phyloP scores from a whole-genome alignment of 2,329 filamentous ascomycete genomes.

The Lojkania enalia region DNA sequence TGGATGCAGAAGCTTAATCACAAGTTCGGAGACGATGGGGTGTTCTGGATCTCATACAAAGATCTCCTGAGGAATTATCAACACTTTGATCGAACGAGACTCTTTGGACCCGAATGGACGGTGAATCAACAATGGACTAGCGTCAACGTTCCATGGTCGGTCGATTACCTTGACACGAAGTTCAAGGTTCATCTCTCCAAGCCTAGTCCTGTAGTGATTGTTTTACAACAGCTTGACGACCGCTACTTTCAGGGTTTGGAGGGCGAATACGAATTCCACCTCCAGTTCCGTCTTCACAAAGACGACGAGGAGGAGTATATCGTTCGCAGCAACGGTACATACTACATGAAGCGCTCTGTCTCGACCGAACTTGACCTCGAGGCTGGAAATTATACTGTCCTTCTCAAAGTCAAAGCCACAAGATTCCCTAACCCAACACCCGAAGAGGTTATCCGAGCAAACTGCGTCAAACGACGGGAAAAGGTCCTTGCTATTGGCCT shows the following conservation, averaged over 20 bases:
- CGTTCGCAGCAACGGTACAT: slow-evolving; percentile 59
- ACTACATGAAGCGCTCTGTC: slow-evolving; percentile 71
- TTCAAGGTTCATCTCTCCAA: slow-evolving; percentile 60
- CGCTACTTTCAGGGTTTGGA: slow-evolving; percentile 63
- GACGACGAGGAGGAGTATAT: slow-evolving; percentile 64
- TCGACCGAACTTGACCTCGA: slow-evolving; percentile 77
- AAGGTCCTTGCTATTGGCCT: slow-evolving; percentile 74
- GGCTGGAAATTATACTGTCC: slow-evolving; percentile 73
- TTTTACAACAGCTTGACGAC: slow-evolving; percentile 62
- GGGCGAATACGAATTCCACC: slow-evolving; percentile 60
- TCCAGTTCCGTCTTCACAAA: slow-evolving; percentile 63
- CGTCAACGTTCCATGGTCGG: slow-evolving; percentile 62
- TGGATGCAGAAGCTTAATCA: slow-evolving; percentile 74
- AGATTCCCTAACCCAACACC: slow-evolving; percentile 58
- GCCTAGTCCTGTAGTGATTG: slow-evolving; percentile 59
- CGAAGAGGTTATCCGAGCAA: slow-evolving; percentile 68
- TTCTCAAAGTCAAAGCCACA: slow-evolving; percentile 73
- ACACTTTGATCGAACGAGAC: slow-evolving; percentile 62
- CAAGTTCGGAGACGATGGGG: slow-evolving; percentile 74
- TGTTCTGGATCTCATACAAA: slow-evolving; percentile 65
- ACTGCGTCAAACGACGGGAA: slow-evolving; percentile 66
- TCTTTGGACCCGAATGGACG: slow-evolving; percentile 64
- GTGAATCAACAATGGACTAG: slow-evolving; percentile 65
- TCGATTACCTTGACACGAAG: slow-evolving; percentile 63
- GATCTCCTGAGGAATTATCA: slow-evolving; percentile 63